phyloP scores from a whole-genome alignment of 257 asterid genomes.

The Nicotiana obtusifolia region DNA sequence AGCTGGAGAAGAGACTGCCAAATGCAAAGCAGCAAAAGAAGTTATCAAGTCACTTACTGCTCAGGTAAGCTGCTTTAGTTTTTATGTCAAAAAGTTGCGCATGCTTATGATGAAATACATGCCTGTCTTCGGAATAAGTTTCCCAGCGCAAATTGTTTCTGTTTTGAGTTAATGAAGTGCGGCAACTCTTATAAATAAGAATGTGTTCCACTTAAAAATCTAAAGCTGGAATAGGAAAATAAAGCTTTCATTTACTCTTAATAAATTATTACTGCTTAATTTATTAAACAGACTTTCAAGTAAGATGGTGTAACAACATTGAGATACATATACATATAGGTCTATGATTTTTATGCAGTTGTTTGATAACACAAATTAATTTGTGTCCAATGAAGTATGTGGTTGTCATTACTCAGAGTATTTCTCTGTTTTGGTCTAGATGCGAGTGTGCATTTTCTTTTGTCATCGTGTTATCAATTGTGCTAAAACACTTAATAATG shows the following conservation, averaged over 20 bases:
- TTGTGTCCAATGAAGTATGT: background rate
- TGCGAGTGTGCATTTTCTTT: background rate
- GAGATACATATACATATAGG: background rate
- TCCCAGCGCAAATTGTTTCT: background rate
- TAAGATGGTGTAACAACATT: background rate
- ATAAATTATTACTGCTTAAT: background rate
- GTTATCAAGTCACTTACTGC: slow-evolving; percentile 92
- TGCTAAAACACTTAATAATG: background rate
- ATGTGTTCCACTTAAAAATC: background rate
- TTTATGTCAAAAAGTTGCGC: slow-evolving; percentile 1
- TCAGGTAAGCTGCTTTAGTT: slow-evolving; percentile 47
- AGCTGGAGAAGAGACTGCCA: slow-evolving; percentile 93
- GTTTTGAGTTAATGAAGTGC: background rate
- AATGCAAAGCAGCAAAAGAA: slow-evolving; percentile 98
- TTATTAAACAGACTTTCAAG: background rate
- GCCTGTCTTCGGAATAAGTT: background rate
- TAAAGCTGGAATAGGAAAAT: background rate
- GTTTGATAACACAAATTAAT: background rate
- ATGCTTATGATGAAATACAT: background rate
- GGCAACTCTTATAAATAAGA: background rate
- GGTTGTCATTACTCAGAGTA: background rate
- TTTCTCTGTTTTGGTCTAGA: background rate
- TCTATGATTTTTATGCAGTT: background rate
- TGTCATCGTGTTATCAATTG: background rate
- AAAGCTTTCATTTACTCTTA: background rate